A percentile compares a stretch with the other conserved stretches of the same genome.
These are phyloP conservation scores for Herpotrichia juniperi DNA, from an alignment of 2,329 filamentous ascomycete species.

Conservation along the genomic window DNA sequence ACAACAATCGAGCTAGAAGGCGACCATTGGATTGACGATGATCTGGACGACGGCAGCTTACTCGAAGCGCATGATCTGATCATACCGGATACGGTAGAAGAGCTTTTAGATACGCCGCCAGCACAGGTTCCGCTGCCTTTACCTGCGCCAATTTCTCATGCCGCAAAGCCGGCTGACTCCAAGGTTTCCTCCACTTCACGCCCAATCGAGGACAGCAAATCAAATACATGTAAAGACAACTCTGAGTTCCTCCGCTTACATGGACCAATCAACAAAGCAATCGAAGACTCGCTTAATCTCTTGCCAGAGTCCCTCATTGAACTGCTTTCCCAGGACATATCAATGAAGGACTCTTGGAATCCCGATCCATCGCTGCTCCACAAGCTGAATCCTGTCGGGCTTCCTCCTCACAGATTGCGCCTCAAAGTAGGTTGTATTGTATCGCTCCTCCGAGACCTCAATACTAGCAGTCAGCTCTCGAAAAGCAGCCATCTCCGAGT, in stretches of 20 bases:
- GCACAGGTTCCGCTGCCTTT: slow-evolving; percentile 5
- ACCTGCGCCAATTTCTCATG: slow-evolving; percentile 1
- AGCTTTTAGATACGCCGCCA: not conserved
- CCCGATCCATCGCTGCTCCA: slow-evolving; percentile 33
- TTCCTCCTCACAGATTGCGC: slow-evolving; percentile 42
- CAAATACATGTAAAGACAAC: slow-evolving; percentile 16
- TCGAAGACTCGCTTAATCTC: slow-evolving; percentile 30
- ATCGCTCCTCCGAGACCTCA: slow-evolving; percentile 31
- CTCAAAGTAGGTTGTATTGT: slow-evolving; percentile 42
- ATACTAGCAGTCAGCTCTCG: slow-evolving; percentile 36
- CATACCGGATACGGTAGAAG: slow-evolving; percentile 32
- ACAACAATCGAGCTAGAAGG: slow-evolving; percentile 12
- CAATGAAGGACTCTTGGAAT: slow-evolving; percentile 28
- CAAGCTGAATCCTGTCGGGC: slow-evolving; percentile 36
- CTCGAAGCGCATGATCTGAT: slow-evolving; percentile 34
- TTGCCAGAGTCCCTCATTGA: slow-evolving; percentile 38
- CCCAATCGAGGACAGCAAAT: slow-evolving; percentile 7
- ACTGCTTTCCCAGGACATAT: slow-evolving; percentile 38
- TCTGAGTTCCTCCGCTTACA: slow-evolving; percentile 32
- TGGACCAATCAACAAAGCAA: slow-evolving; percentile 34
- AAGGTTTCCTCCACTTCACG: too few relatives aligned
- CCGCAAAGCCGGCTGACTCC: too few relatives aligned
- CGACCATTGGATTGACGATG: slow-evolving; percentile 33
- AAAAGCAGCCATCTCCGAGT: slow-evolving; percentile 40
- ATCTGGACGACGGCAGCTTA: slow-evolving; percentile 41